These are phyloP conservation scores for Podaxis carcinomalis DNA, from an alignment of 768 basidiomycete genomes.

Conservation along the genomic window DNA sequence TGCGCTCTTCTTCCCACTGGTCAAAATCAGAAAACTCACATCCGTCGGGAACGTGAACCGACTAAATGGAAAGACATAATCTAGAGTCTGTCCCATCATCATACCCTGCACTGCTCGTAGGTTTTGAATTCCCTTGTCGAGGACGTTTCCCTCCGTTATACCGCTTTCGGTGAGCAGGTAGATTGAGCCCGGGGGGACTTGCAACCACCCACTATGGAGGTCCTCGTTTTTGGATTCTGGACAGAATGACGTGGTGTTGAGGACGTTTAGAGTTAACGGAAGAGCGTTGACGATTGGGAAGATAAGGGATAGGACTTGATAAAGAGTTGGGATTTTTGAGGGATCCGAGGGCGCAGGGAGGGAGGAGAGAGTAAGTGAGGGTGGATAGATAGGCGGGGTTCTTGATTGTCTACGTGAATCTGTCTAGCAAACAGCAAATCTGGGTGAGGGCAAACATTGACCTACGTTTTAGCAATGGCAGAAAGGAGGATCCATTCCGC, in stretches of 20 bases:
- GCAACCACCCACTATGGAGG: conserved; percentile 68
- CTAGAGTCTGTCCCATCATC: conserved; percentile 60
- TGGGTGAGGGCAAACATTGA: conserved; percentile 4
- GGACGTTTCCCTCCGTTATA: conserved; percentile 63
- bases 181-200: conserved; percentile 59
- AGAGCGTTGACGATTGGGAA: conserved; percentile 53
- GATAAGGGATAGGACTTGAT: conserved; percentile 49
- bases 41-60: conserved; percentile 71
- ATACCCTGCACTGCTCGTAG: conserved; percentile 59
- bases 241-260: conserved; percentile 55
- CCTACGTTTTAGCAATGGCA: conserved; percentile 61
- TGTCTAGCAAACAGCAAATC: background rate
- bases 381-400: conserved; percentile 61
- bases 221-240: conserved; percentile 72
- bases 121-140: conserved; percentile 58
- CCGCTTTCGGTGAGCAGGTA: conserved; percentile 64
- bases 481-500: conserved; percentile 75
- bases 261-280: conserved; percentile 54
- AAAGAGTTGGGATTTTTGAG: conserved; percentile 41
- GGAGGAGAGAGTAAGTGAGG: conserved; percentile 55
- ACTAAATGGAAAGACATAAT: conserved; percentile 76
- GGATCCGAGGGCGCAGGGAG: conserved; percentile 46
- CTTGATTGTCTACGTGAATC: conserved; percentile 54
- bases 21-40: conserved; percentile 57
- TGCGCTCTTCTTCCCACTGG: conserved; percentile 62